These are phyloP conservation scores for Scenedesmus sp. DNA, from an alignment of 163 green algal species.

Conservation along the genomic window DNA sequence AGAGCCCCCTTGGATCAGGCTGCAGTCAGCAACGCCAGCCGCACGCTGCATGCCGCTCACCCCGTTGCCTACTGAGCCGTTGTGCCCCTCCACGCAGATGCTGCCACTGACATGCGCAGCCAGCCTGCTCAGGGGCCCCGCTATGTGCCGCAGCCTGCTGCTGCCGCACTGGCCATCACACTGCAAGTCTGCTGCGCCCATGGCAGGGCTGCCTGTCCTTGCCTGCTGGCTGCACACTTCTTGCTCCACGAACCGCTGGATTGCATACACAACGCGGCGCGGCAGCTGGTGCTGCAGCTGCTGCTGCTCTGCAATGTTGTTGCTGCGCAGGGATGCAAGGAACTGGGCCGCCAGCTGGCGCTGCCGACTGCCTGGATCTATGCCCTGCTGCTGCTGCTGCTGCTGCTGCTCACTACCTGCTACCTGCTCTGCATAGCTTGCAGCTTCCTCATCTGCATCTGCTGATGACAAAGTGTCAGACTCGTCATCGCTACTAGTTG, in stretches of 20 bases:
- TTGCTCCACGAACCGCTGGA: background rate
- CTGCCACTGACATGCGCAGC: background rate
- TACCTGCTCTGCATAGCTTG: background rate
- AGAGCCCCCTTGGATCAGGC: no score
- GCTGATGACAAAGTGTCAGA: background rate
- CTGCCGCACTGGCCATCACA: background rate
- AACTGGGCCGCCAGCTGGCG: background rate
- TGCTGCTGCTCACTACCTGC: background rate
- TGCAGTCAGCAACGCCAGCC: background rate
- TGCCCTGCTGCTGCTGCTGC: slow-evolving; percentile 3
- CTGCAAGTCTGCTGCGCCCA: background rate
- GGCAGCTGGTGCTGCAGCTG: background rate
- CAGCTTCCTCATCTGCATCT: background rate
- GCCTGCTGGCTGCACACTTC: background rate
- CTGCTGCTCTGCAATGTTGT: background rate
- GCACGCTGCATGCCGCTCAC: background rate
- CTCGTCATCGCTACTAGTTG: background rate
- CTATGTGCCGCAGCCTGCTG: background rate
- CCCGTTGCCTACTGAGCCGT: background rate
- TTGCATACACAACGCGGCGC: background rate
- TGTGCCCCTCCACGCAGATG: background rate
- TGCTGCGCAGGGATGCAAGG: background rate
- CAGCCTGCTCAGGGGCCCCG: background rate
- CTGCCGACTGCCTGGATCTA: background rate
- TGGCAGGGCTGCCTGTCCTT: background rate